Base-by-base conservation (phyloP, 2,329 filamentous ascomycete species). In the Pestalotiopsis sp. region DNA sequence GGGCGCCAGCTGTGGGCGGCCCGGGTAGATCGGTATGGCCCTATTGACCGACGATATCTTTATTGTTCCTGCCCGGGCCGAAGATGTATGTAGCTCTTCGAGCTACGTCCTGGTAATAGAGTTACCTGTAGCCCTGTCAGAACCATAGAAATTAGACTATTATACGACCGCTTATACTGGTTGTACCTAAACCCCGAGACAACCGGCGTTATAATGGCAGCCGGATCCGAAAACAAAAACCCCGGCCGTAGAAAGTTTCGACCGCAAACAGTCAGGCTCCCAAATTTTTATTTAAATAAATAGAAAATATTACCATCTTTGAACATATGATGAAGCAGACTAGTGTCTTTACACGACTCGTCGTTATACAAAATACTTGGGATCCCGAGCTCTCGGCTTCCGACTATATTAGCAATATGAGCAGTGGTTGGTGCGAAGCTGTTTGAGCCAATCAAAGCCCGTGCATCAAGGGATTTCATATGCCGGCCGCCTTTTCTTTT, bases 281-380 rank as follows among this genome's bases (percentile, higher is more conserved):
- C 60, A 65, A 14, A 31, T 65, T n/a, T 71, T 31, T 36, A 56
- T 63, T n/a, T 70, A 66, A 65, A 27, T 20, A n/a, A 64, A 60
- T 9, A 56, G 45, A 3, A 45, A 31, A 17, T 27, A 23, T 67
- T 31, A 23, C 11, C 13, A 69, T 71, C 59, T 66, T 64, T 13
- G 70, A 71, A 64, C 70, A 70, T 49, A 41, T 64, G 2, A 71
- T 70, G 38, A 67, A 59, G 36, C 23, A 68, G 23, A 60, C 38
- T 9, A 39, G 68, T 45, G 49, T 65, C 2, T 67, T 66, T 31
- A 59, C 65, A 14, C 49, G 67, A 14, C 36, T 63, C 13, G 12
- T 69, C n/a, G 68, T 62, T 39, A 23, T 27, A 31, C 62, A 52
- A 2, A 36, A 49, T 36, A 20, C 49, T 14, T 38, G n/a, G 60